Percentiles rank a stretch among this genome's conserved stretches.
These are phyloP conservation scores for Coniferiporia weirii DNA, from an alignment of 1,284 basidiomycete genomes.

Conservation along the genomic window DNA sequence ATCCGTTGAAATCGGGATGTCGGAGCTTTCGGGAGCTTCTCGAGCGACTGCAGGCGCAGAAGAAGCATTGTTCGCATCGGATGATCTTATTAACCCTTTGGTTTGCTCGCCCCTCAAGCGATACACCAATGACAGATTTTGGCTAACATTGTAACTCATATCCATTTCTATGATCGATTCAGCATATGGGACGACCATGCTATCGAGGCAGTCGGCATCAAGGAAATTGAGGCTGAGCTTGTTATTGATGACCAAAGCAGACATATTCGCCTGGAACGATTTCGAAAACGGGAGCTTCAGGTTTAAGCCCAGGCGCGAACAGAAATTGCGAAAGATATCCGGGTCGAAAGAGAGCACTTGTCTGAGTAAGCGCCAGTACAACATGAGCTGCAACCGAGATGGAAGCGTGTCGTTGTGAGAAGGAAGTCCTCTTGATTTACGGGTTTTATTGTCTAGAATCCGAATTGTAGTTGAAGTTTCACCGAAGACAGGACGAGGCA, in stretches of 20 bases:
- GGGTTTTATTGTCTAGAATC: constrained; percentile 76
- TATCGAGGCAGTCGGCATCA: constrained; percentile 9
- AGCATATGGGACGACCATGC: constrained; percentile 11
- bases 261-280: constrained; percentile 49
- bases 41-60: neutral
- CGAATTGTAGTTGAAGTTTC: constrained; percentile 31
- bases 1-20: constrained; percentile 28
- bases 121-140: constrained; percentile 11
- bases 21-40: constrained; percentile 5
- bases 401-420: constrained; percentile 54
- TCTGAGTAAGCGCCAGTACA: constrained; percentile 72
- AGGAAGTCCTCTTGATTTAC: constrained; percentile 51
- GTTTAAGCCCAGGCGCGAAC: constrained; percentile 47
- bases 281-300: constrained; percentile 45
- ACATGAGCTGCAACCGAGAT: constrained; percentile 77
- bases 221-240: constrained; percentile 27
- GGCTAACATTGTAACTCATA: constrained; percentile 1
- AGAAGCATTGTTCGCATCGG: neutral
- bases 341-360: constrained; percentile 39
- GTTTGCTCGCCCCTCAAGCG: neutral
- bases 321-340: constrained; percentile 53
- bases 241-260: constrained; percentile 33
- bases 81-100: neutral
- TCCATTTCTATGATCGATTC: constrained; percentile 14
- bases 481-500: constrained; percentile 2